Conservation (phyloP, 768 basidiomycete species). For the Lentinula lateritia region DNA sequence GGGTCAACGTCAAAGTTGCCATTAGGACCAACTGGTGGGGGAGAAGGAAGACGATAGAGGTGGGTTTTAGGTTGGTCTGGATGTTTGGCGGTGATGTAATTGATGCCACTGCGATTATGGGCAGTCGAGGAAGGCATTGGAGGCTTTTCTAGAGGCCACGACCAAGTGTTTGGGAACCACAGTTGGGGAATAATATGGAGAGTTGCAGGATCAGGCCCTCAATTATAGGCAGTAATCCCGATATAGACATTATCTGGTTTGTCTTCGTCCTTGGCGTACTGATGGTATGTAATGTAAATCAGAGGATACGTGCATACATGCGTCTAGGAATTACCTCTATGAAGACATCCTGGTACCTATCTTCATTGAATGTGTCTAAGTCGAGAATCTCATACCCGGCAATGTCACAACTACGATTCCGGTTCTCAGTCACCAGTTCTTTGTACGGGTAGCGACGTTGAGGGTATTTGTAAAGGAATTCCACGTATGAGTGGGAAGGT, state of each 20-base stretch:
- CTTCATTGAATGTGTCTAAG: conserved; percentile 85
- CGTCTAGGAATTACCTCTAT: conserved; percentile 65
- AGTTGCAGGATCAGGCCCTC: conserved; percentile 91
- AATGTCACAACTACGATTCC: conserved; percentile 77
- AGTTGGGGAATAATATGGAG: conserved; percentile 93
- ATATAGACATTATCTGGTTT: conserved; percentile 83
- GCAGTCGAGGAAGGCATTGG: conserved; percentile 57
- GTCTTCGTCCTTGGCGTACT: conserved; percentile 98
- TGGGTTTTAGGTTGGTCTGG: conserved; percentile 69
- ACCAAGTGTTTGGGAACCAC: conserved; percentile 99
- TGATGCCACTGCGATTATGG: conserved; percentile 46
- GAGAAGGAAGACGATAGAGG: conserved; percentile 87
- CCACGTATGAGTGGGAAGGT: conserved; percentile 99
- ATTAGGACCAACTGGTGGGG: conserved; percentile 77
- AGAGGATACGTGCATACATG: background rate
- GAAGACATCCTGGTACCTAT: conserved; percentile 98
- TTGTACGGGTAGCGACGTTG: conserved; percentile 92
- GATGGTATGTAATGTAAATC: background rate
- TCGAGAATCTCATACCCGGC: conserved; percentile 92
- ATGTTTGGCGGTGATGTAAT: conserved; percentile 68
- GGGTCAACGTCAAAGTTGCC: conserved; percentile 61
- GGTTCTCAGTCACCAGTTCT: conserved; percentile 81
- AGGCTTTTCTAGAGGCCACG: conserved; percentile 75
- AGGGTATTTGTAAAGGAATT: conserved; percentile 98
- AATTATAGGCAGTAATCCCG: conserved; percentile 94